Evolutionary conservation across 78 protist genomes (phyloP).

Genomic region (Emiliania huxleyi): DNA sequence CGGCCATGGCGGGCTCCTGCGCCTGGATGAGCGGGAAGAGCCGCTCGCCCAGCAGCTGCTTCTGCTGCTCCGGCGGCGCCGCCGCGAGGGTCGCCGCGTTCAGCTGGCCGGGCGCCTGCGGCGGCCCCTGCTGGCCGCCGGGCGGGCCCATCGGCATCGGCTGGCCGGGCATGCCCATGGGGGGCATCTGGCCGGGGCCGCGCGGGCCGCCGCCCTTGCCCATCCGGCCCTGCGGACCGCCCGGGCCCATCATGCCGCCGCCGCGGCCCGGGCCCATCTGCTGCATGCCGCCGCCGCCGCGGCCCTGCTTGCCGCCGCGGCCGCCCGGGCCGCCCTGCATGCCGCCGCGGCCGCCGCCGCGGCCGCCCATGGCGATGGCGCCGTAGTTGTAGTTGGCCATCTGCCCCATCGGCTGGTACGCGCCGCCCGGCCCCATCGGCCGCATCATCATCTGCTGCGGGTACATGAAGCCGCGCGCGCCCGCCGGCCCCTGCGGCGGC

Average conservation of each 20-base stretch:
- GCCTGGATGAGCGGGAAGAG: slow-evolving; percentile 74
- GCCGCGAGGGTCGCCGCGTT: slow-evolving; percentile 15
- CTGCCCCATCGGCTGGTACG: background rate
- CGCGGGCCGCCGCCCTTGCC: background rate
- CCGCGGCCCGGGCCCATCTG: background rate
- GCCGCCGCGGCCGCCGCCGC: slow-evolving; percentile 4
- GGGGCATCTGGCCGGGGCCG: background rate
- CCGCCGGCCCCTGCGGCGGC: background rate
- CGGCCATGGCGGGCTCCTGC: slow-evolving; percentile 63
- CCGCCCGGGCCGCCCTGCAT: background rate
- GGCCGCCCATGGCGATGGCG: background rate
- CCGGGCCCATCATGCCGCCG: background rate
- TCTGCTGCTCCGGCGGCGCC: slow-evolving; percentile 54
- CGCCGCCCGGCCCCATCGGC: background rate
- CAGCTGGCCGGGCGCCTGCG: background rate
- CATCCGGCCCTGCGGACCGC: background rate
- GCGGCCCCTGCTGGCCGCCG: background rate
- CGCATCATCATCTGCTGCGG: slow-evolving; percentile 19
- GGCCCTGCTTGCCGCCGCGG: background rate
- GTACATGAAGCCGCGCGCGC: background rate
- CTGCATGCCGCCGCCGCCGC: background rate
- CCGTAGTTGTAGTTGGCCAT: background rate
- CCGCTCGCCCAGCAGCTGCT: slow-evolving; percentile 81
- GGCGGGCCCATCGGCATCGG: background rate
- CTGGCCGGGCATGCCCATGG: background rate